Evolutionary conservation across 1,284 basidiomycete species (phyloP).

Genomic region (Apiotrichum sp.): DNA sequence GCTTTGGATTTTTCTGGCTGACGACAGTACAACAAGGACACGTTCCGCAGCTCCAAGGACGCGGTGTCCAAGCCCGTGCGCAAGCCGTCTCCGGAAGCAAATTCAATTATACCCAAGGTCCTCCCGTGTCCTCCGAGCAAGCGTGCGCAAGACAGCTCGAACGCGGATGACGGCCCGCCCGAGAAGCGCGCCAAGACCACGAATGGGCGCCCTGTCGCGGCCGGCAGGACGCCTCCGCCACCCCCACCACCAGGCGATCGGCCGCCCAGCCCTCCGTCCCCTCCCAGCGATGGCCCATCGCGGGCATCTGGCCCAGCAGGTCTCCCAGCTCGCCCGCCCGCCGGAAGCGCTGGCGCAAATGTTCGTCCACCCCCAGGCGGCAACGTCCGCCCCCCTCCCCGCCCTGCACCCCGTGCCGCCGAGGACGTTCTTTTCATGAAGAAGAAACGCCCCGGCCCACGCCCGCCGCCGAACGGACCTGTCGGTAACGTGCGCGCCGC

Average conservation of each 20-base stretch:
- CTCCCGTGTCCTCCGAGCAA: not conserved
- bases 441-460: conserved; percentile 25
- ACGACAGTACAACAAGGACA: not conserved
- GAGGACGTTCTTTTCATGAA: conserved; percentile 43
- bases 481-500: conserved; percentile 18
- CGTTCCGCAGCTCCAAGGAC: not conserved
- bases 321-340: not conserved
- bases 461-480: not conserved
- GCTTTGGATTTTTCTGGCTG: no score
- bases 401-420: conserved; percentile 14
- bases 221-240: conserved; percentile 1
- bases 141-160: not conserved
- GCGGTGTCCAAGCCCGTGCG: not conserved
- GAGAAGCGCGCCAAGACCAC: conserved; percentile 9
- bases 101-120: conserved; percentile 3
- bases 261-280: not conserved
- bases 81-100: not conserved
- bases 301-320: no score
- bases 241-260: not conserved
- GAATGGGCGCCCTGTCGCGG: no score
- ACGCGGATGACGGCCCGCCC: not conserved
- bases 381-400: not conserved
- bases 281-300: not conserved
- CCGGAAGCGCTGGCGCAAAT: not conserved
- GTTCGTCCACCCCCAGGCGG: not conserved